A percentile compares a stretch with the other conserved stretches of the same genome.
Conservation (phyloP, 352 stramenopile species). For the Globisporangium splendens region DNA sequence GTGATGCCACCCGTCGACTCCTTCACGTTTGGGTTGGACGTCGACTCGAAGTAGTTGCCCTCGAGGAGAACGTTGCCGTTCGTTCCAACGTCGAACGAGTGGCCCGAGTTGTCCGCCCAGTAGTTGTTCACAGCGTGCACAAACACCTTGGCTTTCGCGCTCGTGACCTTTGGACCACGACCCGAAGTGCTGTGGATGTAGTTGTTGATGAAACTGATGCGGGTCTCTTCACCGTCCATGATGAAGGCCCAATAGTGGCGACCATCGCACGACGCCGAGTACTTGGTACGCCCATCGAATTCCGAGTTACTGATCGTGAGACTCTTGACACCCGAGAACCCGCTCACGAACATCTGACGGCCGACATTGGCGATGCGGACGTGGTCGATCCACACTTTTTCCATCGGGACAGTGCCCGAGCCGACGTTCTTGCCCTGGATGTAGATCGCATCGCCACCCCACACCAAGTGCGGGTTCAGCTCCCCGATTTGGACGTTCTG, state of each 20-base stretch:
- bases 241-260: slow-evolving; percentile 50
- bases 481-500: slow-evolving; percentile 59
- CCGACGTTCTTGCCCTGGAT: too few relatives aligned
- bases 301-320: slow-evolving; percentile 54
- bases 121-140: slow-evolving; percentile 42
- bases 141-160: slow-evolving; percentile 11
- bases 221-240: slow-evolving; percentile 25
- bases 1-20: slow-evolving; percentile 13
- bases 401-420: slow-evolving; percentile 1
- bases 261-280: slow-evolving; percentile 40
- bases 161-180: slow-evolving; percentile 28
- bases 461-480: slow-evolving; percentile 25
- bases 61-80: slow-evolving; percentile 33
- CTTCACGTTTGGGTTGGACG: slow-evolving; percentile 17
- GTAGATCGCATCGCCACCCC: too few relatives aligned
- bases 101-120: slow-evolving; percentile 35
- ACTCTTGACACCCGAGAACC: slow-evolving; percentile 17
- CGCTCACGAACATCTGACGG: slow-evolving; percentile 30
- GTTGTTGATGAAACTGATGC: slow-evolving; percentile 30
- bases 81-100: slow-evolving; percentile 33
- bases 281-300: slow-evolving; percentile 43
- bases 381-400: slow-evolving; percentile 51
- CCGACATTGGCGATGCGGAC: slow-evolving; percentile 32
- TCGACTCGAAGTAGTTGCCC: slow-evolving; percentile 46
- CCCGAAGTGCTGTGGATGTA: slow-evolving; percentile 39